Conservation (phyloP, 805 yeast species). For the Ogataea paraovalis region DNA sequence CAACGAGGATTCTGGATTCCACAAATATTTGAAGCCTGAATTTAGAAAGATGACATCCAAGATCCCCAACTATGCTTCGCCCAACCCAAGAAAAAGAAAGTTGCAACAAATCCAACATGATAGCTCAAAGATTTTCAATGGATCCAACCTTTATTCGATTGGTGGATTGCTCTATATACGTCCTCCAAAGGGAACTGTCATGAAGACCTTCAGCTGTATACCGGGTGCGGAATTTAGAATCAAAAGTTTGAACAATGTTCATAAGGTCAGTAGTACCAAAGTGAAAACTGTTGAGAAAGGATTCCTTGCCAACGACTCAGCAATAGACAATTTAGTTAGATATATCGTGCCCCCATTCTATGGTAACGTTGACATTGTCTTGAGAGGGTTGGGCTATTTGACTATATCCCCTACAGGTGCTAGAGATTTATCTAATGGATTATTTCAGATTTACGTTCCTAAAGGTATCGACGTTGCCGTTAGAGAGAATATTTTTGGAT, state of each 20-base stretch:
- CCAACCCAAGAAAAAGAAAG: conserved; percentile 4
- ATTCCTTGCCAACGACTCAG: conserved; percentile 20
- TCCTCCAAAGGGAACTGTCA: conserved; percentile 49
- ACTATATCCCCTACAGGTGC: conserved; percentile 57
- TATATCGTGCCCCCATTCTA: conserved; percentile 66
- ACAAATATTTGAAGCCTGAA: conserved; percentile 22
- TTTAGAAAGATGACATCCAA: conserved; percentile 3
- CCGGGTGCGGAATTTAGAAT: conserved; percentile 38
- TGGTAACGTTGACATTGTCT: conserved; percentile 62
- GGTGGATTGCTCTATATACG: conserved; percentile 61
- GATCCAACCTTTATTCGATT: conserved; percentile 32
- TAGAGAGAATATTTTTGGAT: conserved; percentile 34
- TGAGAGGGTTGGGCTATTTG: conserved; percentile 62
- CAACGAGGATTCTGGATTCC: conserved; percentile 25
- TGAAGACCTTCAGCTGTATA: conserved; percentile 44
- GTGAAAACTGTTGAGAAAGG: conserved; percentile 24
- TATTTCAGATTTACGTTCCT: conserved; percentile 53
- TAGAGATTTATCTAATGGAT: conserved; percentile 18
- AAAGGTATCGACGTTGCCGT: conserved; percentile 49
- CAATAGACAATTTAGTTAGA: conserved; percentile 33
- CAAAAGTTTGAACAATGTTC: conserved; percentile 30
- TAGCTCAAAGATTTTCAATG: conserved; percentile 15
- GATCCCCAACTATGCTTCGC: conserved; percentile 7
- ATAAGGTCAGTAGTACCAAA: conserved; percentile 21
- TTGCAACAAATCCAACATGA: conserved; percentile 4